Base-by-base conservation (phyloP, 2,329 filamentous ascomycete species). In the Botrytis porri region DNA sequence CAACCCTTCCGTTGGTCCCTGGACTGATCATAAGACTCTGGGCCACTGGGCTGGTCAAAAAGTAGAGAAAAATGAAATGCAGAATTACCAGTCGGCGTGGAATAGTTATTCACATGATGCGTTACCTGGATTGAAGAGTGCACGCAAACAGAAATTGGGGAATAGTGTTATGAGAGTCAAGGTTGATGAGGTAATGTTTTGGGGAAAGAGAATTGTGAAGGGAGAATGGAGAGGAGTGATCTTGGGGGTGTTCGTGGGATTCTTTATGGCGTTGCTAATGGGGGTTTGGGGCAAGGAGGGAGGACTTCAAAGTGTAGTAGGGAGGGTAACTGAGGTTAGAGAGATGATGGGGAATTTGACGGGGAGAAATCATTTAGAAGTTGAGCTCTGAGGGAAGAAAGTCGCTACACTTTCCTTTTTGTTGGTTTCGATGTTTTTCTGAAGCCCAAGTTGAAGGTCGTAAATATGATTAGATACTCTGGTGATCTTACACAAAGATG, bases 221-320 rank as follows among this genome's bases (percentile, higher is more conserved):
- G 70, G 61, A 22, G 69, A 66, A 22, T 71, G 70, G 70, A 71
- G 45, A 37, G 70, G 70, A 12, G 14, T 60, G 54, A 25, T 70
- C 20, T 6, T 60, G n/a, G 67, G 67, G 4, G 10, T 70, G 0
- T n/a, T 70, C 22, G 1, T 70, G 20, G 54, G 67, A 0, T 35
- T 66, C 5, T 41, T 71, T 14, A 32, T 71, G 20, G 70, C 45
- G 7, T 25, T 59, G 22, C 14, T 32, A 29, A 43, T 65, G 5
- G 22, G 69, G 6, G n/a, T 25, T 41, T 10, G 45, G 18, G 61
- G 37, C 35, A 48, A 22, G 18, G 61, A 64, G 22, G 60, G 60
- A 32, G 37, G 35, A 32, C 35, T 51, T n/a, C 9, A 29, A 66
- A 45, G 18, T n/a, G 48, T 69, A 20, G 37, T 43, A 32, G 51